Conservation (phyloP, 2,329 filamentous ascomycete genomes). For the Cryphonectria nitschkei region DNA sequence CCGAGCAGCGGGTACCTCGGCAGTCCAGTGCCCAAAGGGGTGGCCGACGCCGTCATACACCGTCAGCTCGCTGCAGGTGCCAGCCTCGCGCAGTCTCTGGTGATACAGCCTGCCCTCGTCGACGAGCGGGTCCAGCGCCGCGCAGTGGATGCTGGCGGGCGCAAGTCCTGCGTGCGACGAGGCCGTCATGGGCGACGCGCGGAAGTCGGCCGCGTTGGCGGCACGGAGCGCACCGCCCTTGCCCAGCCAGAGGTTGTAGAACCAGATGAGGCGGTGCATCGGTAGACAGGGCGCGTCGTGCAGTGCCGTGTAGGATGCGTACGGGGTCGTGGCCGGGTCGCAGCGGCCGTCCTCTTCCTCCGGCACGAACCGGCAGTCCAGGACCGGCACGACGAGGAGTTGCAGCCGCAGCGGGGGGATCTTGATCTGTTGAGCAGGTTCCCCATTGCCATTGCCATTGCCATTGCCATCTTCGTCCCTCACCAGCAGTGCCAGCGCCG, state of each 20-base stretch:
- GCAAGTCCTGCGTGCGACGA: constrained; percentile 39
- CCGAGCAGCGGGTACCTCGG: constrained; percentile 37
- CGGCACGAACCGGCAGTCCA: constrained; percentile 42
- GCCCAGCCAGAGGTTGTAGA: constrained; percentile 43
- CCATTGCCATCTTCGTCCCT: constrained; percentile 4
- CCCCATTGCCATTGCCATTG: background rate
- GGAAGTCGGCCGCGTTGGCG: constrained; percentile 36
- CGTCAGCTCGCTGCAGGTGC: constrained; percentile 38
- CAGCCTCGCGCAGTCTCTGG: constrained; percentile 37
- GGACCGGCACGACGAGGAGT: constrained; percentile 40
- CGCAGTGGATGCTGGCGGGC: constrained; percentile 40
- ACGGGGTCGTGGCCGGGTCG: constrained; percentile 35
- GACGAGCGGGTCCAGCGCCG: constrained; percentile 41
- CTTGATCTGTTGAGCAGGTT: no score
- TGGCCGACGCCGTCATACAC: constrained; percentile 42
- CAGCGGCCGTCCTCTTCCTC: constrained; percentile 36
- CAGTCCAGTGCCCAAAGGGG: constrained; percentile 43
- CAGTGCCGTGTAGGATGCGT: constrained; percentile 38
- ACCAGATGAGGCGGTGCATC: constrained; percentile 40
- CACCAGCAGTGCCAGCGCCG: constrained; percentile 22
- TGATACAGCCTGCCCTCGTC: constrained; percentile 41
- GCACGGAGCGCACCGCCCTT: constrained; percentile 34
- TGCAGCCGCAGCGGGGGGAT: constrained; percentile 39
- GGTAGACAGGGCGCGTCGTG: constrained; percentile 42
- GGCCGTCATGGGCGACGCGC: constrained; percentile 41